Evolutionary conservation across 345 rosid species (phyloP).

Genomic region (Hypericum androsaemum): DNA sequence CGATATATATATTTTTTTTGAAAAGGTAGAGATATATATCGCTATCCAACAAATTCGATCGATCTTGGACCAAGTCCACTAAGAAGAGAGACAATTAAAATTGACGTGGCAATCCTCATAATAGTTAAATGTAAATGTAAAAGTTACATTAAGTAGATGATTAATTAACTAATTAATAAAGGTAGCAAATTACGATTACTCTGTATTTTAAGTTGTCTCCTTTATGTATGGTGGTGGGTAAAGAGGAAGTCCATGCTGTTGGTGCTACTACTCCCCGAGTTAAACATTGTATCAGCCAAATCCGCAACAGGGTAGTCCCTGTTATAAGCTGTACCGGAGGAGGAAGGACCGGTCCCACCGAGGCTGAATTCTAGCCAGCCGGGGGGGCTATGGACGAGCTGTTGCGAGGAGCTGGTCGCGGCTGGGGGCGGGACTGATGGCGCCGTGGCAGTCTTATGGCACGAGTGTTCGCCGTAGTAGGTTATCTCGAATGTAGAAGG

Average conservation of each 20-base stretch:
- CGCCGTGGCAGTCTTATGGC: conserved; percentile 56
- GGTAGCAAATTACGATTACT: no score
- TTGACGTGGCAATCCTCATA: no score
- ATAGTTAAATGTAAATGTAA: no score
- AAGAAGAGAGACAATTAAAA: no score
- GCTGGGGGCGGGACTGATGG: conserved; percentile 23
- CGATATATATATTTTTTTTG: no score
- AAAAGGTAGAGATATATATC: no score
- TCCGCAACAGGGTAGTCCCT: conserved; percentile 32
- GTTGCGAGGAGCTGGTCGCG: neutral
- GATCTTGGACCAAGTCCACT: no score
- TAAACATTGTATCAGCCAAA: conserved; percentile 55
- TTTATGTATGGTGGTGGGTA: conserved; percentile 17
- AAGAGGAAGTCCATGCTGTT: conserved; percentile 50
- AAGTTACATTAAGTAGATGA: no score
- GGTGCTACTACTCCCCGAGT: conserved; percentile 48
- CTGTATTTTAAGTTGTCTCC: no score
- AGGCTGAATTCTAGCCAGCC: conserved; percentile 31
- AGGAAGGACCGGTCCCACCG: conserved; percentile 28
- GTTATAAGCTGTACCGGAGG: conserved; percentile 17
- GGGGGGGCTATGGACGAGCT: conserved; percentile 3
- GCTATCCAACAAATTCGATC: no score
- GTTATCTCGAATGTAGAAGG: conserved; percentile 49
- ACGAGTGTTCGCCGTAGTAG: conserved; percentile 60
- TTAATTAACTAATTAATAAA: no score